Evolutionary conservation across 2,329 filamentous ascomycete genomes (phyloP).

Genomic region (Fusarium sp.): DNA sequence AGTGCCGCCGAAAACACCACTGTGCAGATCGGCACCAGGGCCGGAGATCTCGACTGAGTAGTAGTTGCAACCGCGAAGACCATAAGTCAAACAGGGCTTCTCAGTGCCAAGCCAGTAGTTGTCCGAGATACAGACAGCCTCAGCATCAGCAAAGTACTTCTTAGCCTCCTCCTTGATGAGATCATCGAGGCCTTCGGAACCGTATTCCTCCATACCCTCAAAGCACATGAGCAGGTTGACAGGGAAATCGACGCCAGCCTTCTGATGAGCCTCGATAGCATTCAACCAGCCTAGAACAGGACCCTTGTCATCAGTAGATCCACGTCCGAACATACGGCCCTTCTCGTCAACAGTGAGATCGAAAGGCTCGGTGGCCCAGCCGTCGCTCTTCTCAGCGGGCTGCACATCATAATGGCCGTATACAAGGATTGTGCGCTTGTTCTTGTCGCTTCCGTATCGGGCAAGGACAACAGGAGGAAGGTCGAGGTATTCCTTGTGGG

Average conservation of each 20-base stretch:
- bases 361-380: slow-evolving; percentile 96
- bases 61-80: slow-evolving; percentile 97
- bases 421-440: slow-evolving; percentile 94
- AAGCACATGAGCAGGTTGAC: slow-evolving; percentile 99
- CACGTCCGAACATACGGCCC: slow-evolving; percentile 95
- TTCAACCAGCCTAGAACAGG: slow-evolving; percentile 98
- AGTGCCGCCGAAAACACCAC: slow-evolving; percentile 95
- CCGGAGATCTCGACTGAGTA: slow-evolving; percentile 93
- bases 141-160: slow-evolving; percentile 94
- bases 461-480: slow-evolving; percentile 93
- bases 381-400: slow-evolving; percentile 91
- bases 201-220: slow-evolving; percentile 99
- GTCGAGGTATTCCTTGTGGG: slow-evolving; percentile 88
- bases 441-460: slow-evolving; percentile 91
- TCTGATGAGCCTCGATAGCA: slow-evolving; percentile 96
- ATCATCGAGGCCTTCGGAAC: slow-evolving; percentile 94
- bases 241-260: slow-evolving; percentile 92
- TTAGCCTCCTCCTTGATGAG: slow-evolving; percentile 92
- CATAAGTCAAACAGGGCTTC: slow-evolving; percentile 98
- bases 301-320: slow-evolving; percentile 97
- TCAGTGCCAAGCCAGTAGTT: slow-evolving; percentile 99
- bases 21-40: slow-evolving; percentile 93
- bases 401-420: slow-evolving; percentile 99
- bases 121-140: slow-evolving; percentile 98
- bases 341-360: slow-evolving; percentile 88